phyloP scores from a whole-genome alignment of 805 yeast species.

The Myxozyma lipomycoides region DNA sequence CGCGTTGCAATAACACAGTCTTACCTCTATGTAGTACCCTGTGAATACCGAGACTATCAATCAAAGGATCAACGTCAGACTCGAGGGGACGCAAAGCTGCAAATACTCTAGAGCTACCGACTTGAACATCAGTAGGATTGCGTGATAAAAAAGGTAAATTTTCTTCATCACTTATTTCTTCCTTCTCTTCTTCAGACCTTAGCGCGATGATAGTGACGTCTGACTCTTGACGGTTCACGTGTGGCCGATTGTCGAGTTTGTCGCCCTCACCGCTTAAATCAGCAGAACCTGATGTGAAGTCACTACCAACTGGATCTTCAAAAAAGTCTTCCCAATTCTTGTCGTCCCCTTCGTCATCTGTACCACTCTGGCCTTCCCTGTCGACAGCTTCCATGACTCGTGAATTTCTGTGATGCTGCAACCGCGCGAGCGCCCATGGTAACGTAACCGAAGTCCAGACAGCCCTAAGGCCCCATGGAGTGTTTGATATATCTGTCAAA shows the following conservation, averaged over 20 bases:
- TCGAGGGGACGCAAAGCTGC: slow-evolving; percentile 30
- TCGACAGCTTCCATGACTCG: slow-evolving; percentile 18
- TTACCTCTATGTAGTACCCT: slow-evolving; percentile 32
- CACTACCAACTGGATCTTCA: slow-evolving; percentile 6
- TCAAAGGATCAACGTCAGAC: slow-evolving; percentile 34
- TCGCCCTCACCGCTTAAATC: not conserved
- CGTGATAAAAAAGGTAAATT: slow-evolving; percentile 18
- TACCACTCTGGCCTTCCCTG: slow-evolving; percentile 8
- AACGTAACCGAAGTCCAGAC: slow-evolving; percentile 30
- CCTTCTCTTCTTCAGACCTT: not conserved
- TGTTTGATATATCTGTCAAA: slow-evolving; percentile 34
- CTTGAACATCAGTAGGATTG: slow-evolving; percentile 2
- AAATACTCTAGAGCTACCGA: slow-evolving; percentile 17
- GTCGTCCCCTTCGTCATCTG: slow-evolving; percentile 13
- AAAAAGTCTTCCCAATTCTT: slow-evolving; percentile 27
- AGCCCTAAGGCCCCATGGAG: slow-evolving; percentile 38
- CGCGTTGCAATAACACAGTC: slow-evolving; percentile 33
- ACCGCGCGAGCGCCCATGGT: slow-evolving; percentile 22
- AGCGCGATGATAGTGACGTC: not conserved
- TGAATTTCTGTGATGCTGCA: slow-evolving; percentile 23
- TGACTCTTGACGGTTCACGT: not conserved
- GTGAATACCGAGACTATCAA: slow-evolving; percentile 34
- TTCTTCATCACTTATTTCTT: slow-evolving; percentile 12
- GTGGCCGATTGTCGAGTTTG: not conserved
- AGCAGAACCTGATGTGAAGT: not conserved